These are phyloP conservation scores for Allomyces macrogynus DNA, from an alignment of 192 early-diverging fungal genomes.

Conservation along the genomic window DNA sequence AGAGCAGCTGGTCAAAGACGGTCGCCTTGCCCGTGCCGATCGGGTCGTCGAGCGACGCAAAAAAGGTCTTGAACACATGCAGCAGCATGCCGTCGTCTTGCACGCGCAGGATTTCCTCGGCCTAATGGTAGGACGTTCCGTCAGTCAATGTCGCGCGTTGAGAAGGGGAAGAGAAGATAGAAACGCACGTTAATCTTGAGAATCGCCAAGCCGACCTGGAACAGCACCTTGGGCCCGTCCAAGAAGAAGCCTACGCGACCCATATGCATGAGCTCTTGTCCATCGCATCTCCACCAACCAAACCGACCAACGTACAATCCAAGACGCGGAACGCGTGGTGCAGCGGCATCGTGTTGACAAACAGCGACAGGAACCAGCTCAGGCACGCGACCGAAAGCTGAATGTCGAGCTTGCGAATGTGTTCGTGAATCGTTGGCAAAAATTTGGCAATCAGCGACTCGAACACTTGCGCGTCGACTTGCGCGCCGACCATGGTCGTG, in stretches of 20 bases:
- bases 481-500: slow-evolving; percentile 94
- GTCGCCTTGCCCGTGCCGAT: slow-evolving; percentile 44
- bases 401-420: slow-evolving; percentile 72
- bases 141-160: background rate
- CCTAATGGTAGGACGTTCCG: background rate
- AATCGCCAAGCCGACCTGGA: slow-evolving; percentile 78
- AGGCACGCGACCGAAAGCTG: slow-evolving; percentile 91
- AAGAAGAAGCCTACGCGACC: slow-evolving; percentile 48
- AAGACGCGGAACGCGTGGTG: slow-evolving; percentile 68
- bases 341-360: slow-evolving; percentile 89
- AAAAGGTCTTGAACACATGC: slow-evolving; percentile 71
- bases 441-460: slow-evolving; percentile 68
- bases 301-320: slow-evolving; percentile 32
- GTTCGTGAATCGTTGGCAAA: slow-evolving; percentile 75
- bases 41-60: slow-evolving; percentile 53
- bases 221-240: slow-evolving; percentile 89
- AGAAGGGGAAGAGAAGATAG: background rate
- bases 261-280: too few relatives aligned
- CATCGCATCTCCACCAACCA: too few relatives aligned
- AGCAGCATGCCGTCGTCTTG: slow-evolving; percentile 60
- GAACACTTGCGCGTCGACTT: slow-evolving; percentile 87
- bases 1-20: slow-evolving; percentile 80
- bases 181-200: slow-evolving; percentile 63
- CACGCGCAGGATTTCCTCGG: slow-evolving; percentile 39
- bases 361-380: slow-evolving; percentile 94